phyloP scores from a whole-genome alignment of 352 stramenopile genomes.

The Aphanomyces invadans region DNA sequence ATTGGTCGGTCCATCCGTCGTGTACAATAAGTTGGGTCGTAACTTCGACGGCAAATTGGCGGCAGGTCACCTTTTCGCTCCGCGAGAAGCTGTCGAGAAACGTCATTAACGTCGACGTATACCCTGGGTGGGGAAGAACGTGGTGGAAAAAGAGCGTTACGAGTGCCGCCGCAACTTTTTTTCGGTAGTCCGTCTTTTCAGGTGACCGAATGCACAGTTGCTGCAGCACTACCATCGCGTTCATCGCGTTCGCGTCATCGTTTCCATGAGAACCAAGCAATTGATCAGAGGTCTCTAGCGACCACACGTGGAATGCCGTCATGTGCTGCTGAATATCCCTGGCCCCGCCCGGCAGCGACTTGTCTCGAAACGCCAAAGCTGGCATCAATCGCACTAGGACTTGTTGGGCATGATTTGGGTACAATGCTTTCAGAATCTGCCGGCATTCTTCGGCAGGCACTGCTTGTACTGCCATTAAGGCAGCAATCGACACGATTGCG shows the following conservation, averaged over 20 bases:
- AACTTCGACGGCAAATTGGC: slow-evolving; percentile 75
- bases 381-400: slow-evolving; percentile 17
- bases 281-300: slow-evolving; percentile 7
- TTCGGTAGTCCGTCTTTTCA: slow-evolving; percentile 58
- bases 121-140: background rate
- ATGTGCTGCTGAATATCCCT: slow-evolving; percentile 15
- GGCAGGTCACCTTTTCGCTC: slow-evolving; percentile 61
- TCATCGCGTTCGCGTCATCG: slow-evolving; percentile 32
- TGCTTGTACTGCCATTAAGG: slow-evolving; percentile 13
- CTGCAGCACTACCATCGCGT: slow-evolving; percentile 32
- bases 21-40: slow-evolving; percentile 59
- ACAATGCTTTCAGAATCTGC: slow-evolving; percentile 3
- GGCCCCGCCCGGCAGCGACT: slow-evolving; percentile 7
- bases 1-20: slow-evolving; percentile 22
- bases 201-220: slow-evolving; percentile 72
- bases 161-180: slow-evolving; percentile 5
- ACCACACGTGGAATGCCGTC: slow-evolving; percentile 7
- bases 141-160: slow-evolving; percentile 1
- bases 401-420: background rate
- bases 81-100: slow-evolving; percentile 74
- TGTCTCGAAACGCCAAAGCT: background rate
- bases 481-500: background rate
- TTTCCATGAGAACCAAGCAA: background rate
- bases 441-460: background rate
- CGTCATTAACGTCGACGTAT: slow-evolving; percentile 36